These are phyloP conservation scores for Terana coerulea DNA, from an alignment of 768 basidiomycete species.

Conservation along the genomic window DNA sequence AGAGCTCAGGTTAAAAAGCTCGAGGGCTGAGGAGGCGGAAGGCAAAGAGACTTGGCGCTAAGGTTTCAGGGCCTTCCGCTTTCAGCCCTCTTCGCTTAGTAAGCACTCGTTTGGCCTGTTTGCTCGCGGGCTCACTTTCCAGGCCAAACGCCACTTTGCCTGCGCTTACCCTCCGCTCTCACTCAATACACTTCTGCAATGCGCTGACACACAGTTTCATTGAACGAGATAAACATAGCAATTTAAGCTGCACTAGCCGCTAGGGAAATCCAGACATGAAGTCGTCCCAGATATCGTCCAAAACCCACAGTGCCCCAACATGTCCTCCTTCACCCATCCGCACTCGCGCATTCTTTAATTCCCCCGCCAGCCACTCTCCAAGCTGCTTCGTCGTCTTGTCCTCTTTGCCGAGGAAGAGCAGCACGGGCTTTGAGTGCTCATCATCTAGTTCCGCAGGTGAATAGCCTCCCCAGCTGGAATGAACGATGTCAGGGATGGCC, in stretches of 20 bases:
- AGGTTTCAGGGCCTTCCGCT: no score
- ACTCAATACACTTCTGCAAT: background rate
- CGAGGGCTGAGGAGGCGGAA: no score
- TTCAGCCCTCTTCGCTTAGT: no score
- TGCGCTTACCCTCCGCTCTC: no score
- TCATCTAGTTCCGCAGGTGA: slow-evolving; percentile 43
- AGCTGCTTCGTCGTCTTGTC: slow-evolving; percentile 32
- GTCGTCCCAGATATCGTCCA: slow-evolving; percentile 44
- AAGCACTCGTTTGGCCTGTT: no score
- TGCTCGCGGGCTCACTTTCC: no score
- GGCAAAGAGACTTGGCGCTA: no score
- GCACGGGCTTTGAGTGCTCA: slow-evolving; percentile 41
- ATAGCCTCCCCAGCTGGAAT: slow-evolving; percentile 47
- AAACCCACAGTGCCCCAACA: slow-evolving; percentile 39
- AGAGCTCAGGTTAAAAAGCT: no score
- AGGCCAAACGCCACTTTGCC: no score
- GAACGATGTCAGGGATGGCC: slow-evolving; percentile 37
- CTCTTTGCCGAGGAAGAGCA: slow-evolving; percentile 39
- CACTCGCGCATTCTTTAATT: slow-evolving; percentile 41
- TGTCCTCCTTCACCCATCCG: slow-evolving; percentile 47
- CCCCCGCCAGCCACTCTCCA: slow-evolving; percentile 44
- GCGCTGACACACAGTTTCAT: no score
- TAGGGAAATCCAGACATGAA: slow-evolving; percentile 8
- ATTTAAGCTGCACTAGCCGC: no score
- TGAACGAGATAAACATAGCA: background rate